A percentile compares a stretch with the other conserved stretches of the same genome.
These are phyloP conservation scores for Aspergillus pseudonomiae DNA, from an alignment of 2,329 filamentous ascomycete species.

Conservation along the genomic window DNA sequence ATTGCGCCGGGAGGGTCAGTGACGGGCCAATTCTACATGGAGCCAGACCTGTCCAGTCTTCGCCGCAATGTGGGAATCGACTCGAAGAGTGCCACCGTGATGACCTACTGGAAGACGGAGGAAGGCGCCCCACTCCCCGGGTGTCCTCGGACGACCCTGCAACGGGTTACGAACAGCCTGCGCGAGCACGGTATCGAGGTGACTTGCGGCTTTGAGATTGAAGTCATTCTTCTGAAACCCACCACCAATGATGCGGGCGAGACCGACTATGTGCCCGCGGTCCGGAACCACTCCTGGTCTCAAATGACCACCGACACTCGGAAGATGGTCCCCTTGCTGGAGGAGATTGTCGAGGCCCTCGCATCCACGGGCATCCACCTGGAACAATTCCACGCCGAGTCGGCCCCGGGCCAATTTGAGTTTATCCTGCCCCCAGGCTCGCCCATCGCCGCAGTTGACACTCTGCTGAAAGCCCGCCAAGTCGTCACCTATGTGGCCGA, in stretches of 20 bases:
- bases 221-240: conserved; percentile 70
- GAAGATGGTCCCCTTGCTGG: conserved; percentile 60
- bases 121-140: conserved; percentile 55
- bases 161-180: conserved; percentile 57
- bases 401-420: conserved; percentile 75
- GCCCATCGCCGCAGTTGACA: conserved; percentile 71
- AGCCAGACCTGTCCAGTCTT: conserved; percentile 68
- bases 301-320: conserved; percentile 65
- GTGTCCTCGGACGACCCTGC: conserved; percentile 69
- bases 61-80: conserved; percentile 60
- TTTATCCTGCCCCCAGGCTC: conserved; percentile 67
- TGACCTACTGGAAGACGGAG: conserved; percentile 66
- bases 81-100: conserved; percentile 63
- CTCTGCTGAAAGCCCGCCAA: conserved; percentile 70
- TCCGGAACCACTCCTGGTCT: conserved; percentile 71
- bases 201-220: conserved; percentile 78
- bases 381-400: conserved; percentile 76
- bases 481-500: conserved; percentile 68
- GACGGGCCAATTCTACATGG: conserved; percentile 67
- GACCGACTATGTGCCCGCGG: conserved; percentile 51
- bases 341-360: conserved; percentile 66
- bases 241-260: conserved; percentile 32
- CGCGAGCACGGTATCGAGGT: conserved; percentile 60
- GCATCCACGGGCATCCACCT: conserved; percentile 65
- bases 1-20: conserved; percentile 56